Percentiles rank a stretch among this genome's conserved stretches.
Evolutionary conservation across 1,284 basidiomycete species (phyloP).

Genomic region (Trametes hirsuta): DNA sequence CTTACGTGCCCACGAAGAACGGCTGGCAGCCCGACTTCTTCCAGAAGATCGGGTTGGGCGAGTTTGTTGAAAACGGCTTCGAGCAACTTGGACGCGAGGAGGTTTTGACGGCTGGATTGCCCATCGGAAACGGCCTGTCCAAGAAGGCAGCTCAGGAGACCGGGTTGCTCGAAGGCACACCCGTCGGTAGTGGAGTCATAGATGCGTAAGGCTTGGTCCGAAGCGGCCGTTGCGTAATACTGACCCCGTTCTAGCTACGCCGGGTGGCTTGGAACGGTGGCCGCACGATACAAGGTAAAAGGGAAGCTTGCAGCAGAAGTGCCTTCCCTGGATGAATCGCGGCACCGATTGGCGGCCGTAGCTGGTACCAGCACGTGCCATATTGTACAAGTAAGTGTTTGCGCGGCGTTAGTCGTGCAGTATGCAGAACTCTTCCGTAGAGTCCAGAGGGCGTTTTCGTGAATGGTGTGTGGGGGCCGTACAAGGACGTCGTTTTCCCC

Average conservation of each 20-base stretch:
- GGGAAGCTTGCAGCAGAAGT: constrained; percentile 51
- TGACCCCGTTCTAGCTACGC: constrained; percentile 68
- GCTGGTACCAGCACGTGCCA: constrained; percentile 98
- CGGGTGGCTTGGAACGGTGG: constrained; percentile 98
- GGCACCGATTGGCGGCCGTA: constrained; percentile 86
- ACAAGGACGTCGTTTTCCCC: constrained; percentile 90
- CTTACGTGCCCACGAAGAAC: constrained; percentile 81
- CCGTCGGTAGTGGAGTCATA: constrained; percentile 93
- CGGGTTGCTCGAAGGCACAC: constrained; percentile 86
- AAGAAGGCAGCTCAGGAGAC: constrained; percentile 83
- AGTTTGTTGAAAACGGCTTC: constrained; percentile 72
- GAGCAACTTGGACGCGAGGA: constrained; percentile 73
- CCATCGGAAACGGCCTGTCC: constrained; percentile 86
- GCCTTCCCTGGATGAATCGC: constrained; percentile 74
- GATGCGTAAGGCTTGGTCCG: constrained; percentile 71
- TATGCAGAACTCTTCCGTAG: constrained; percentile 45
- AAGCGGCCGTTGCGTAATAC: neutral
- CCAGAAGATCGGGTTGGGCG: constrained; percentile 76
- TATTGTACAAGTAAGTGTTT: constrained; percentile 72
- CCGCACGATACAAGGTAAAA: constrained; percentile 71
- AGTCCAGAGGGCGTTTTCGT: constrained; percentile 86
- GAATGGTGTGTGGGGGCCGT: constrained; percentile 96
- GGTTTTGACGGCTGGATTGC: constrained; percentile 90
- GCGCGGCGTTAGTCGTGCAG: neutral
- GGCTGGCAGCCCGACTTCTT: constrained; percentile 95